phyloP scores from a whole-genome alignment of 2,329 filamentous ascomycete genomes.

The Diplocarpon mali region DNA sequence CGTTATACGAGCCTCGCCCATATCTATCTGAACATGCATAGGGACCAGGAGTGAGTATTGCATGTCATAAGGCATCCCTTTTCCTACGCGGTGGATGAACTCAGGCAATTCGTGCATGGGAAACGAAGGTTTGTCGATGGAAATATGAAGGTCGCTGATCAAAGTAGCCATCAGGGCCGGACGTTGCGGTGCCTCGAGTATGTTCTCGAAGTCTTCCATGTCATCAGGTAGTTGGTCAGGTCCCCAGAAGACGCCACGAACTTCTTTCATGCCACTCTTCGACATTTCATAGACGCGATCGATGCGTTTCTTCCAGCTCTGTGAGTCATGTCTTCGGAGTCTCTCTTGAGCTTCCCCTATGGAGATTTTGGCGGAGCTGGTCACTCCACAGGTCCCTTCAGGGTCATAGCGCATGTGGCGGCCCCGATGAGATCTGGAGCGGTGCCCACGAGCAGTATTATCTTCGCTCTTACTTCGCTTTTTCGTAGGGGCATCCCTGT shows the following conservation, averaged over 20 bases:
- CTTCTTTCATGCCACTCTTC: slow-evolving; percentile 63
- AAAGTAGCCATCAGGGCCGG: slow-evolving; percentile 72
- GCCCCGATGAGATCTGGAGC: slow-evolving; percentile 24
- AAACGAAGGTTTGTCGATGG: slow-evolving; percentile 88
- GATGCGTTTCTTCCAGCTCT: slow-evolving; percentile 87
- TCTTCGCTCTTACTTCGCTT: slow-evolving; percentile 28
- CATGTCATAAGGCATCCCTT: slow-evolving; percentile 89
- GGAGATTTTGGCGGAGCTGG: slow-evolving; percentile 58
- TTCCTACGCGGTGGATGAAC: slow-evolving; percentile 84
- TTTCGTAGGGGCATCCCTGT: slow-evolving; percentile 15
- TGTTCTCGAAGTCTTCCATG: slow-evolving; percentile 68
- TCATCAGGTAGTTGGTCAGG: slow-evolving; percentile 72
- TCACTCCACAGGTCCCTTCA: slow-evolving; percentile 63
- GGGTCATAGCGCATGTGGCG: slow-evolving; percentile 63
- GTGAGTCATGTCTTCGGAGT: slow-evolving; percentile 70
- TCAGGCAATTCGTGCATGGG: slow-evolving; percentile 68
- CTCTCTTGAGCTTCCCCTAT: slow-evolving; percentile 65
- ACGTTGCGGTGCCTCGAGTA: slow-evolving; percentile 74
- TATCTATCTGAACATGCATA: slow-evolving; percentile 78
- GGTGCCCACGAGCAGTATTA: slow-evolving; percentile 21
- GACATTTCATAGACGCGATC: slow-evolving; percentile 63
- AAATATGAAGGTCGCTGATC: slow-evolving; percentile 74
- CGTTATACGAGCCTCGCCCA: slow-evolving; percentile 80
- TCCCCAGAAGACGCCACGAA: slow-evolving; percentile 73
- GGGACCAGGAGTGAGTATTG: slow-evolving; percentile 82